Percentiles rank a stretch among this genome's conserved stretches.
These are phyloP conservation scores for Priceomyces medius DNA, from an alignment of 805 yeast genomes.

Conservation along the genomic window DNA sequence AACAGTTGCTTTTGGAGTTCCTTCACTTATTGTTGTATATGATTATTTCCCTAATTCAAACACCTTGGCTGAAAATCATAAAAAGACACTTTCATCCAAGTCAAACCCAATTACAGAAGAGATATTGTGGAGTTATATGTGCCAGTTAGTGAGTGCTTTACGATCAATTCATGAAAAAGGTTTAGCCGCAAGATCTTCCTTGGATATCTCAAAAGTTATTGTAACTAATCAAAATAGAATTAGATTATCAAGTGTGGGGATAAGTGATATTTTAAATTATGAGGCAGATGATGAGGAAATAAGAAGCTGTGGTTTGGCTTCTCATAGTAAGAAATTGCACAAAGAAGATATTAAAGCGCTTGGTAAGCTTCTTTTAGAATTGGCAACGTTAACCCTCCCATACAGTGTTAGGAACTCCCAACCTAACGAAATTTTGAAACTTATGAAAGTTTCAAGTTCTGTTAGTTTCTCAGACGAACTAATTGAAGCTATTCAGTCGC, in stretches of 20 bases:
- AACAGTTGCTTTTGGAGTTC: slow-evolving; percentile 79
- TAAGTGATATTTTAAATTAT: slow-evolving; percentile 60
- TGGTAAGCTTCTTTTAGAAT: slow-evolving; percentile 58
- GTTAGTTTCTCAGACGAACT: slow-evolving; percentile 42
- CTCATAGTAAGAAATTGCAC: slow-evolving; percentile 35
- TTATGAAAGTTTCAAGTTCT: slow-evolving; percentile 14
- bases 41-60: slow-evolving; percentile 80
- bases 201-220: slow-evolving; percentile 68
- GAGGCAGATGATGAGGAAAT: slow-evolving; percentile 28
- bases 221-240: slow-evolving; percentile 71
- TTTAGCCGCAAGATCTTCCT: slow-evolving; percentile 57
- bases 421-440: slow-evolving; percentile 11
- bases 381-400: slow-evolving; percentile 45
- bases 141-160: slow-evolving; percentile 73
- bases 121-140: slow-evolving; percentile 69
- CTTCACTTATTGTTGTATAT: slow-evolving; percentile 71
- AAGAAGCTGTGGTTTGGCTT: slow-evolving; percentile 13
- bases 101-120: slow-evolving; percentile 60
- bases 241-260: slow-evolving; percentile 69
- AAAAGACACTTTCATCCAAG: slow-evolving; percentile 38
- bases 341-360: slow-evolving; percentile 55
- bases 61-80: slow-evolving; percentile 69
- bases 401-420: slow-evolving; percentile 17
- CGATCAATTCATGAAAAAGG: slow-evolving; percentile 63
- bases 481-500: slow-evolving; percentile 42